Base-by-base conservation (phyloP, 192 early-diverging fungal genomes). In the Chytriomyces confervae region DNA sequence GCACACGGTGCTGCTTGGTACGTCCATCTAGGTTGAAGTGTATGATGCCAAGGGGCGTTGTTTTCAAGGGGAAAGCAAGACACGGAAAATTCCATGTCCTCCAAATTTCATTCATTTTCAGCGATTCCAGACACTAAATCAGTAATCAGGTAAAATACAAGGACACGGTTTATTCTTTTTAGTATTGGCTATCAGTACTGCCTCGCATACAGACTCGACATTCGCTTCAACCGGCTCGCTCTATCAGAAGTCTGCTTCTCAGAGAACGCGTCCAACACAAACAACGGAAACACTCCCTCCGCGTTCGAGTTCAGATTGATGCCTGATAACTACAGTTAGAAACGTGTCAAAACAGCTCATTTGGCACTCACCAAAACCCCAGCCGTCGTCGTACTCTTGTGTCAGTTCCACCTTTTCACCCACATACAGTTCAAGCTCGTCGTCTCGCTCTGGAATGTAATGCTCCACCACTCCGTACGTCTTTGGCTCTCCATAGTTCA, bases 381-480 rank as follows among this genome's bases (percentile, higher is more conserved):
- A 57, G 53, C 53, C 53, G 20, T 57, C 64, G 1, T 66, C 72
- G 50, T 27, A 66, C 57, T 69, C 47, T 57, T 78, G 64, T 7
- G 29, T 20, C 7, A 78, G 53, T 16, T 51, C 20, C n/a, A 79
- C 57, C 5, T 64, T 36, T 20, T 79, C 77, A 8, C 70, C 70
- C 13, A 73, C 62, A 10, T 61, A 45, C 20, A 79, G 48, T 57
- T 72, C 69, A 44, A 79, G n/a, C 47, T 79, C 77, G 50, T 79
- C 77, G 2, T 29, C 53, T 11, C 53, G 53, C 53, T 57, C 53
- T 18, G 53, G 53, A 57, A 57, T 11, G 20, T 18, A 3, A 20
- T 57, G 53, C 53, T 57, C 53, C 53, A 57, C 53, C 13, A 57
- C 53, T 18, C 13, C 20, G 53, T 57, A 57, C 1, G 53, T 11